Base-by-base conservation (phyloP, 495 filamentous ascomycete genomes). In the Trichoderma parareesei region DNA sequence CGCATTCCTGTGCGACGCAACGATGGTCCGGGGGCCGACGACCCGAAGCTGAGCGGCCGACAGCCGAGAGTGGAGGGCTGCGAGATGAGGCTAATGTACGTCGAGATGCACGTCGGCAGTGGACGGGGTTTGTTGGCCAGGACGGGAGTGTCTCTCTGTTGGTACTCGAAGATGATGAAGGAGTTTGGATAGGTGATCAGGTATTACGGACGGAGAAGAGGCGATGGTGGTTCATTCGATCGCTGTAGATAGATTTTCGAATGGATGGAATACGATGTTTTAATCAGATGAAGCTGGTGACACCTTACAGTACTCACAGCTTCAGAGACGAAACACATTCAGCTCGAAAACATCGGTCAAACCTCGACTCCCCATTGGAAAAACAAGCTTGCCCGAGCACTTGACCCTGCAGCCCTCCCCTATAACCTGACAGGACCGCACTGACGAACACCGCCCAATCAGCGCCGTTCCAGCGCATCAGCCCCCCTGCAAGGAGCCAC, bases 1-100 rank as follows among this genome's bases (percentile, higher is more conserved):
- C 27, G 10, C 37, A 16, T 11, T 57, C 9, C 20, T 38, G 53
- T 57, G 53, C 11, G 16, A 18, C 46, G 27, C 8, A 37, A 57
- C 53, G 53, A 57, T 35, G 53, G 53, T 9, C 53, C 53, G 53
- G 10, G 11, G 20, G 16, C 53, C 53, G 53, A 57, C 53, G 53
- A 57, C 53, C 53, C 53, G 53, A 57, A 35, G 53, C 53, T 57
- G 53, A 37, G 16, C 14, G 20, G 27, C 53, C 53, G 53, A 57
- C 53, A 57, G 53, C 53, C 53, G 53, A 20, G 11, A 57, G 53
- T 57, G 53, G 53, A 57, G 53, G 53, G 11, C 37, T 11, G 7
- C 13, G 10, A 57, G 53, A 57, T 57, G 53, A 57, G 53, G 53
- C 53, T 57, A 57, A 37, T 37, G 53, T 49, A 49, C 7, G 46